A percentile compares a stretch with the other conserved stretches of the same genome.
Evolutionary conservation across 2,329 filamentous ascomycete genomes (phyloP).

Genomic region (Ophiostoma montium): DNA sequence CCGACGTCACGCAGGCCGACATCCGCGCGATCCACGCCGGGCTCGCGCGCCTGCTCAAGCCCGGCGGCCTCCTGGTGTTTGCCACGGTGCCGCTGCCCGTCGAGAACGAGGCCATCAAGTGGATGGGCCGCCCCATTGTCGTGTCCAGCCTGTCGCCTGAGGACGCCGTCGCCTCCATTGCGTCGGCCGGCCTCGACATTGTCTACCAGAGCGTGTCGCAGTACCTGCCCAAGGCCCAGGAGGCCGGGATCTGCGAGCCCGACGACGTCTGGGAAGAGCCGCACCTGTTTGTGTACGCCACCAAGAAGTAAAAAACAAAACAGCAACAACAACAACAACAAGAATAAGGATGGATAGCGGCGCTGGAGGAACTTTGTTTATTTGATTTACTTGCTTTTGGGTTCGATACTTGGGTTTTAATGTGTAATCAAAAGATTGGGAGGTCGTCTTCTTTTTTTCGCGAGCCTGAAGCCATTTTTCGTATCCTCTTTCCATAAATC

Average conservation of each 20-base stretch:
- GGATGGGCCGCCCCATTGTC: slow-evolving; percentile 17
- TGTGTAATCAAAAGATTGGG: too few species aligned
- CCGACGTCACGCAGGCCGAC: slow-evolving; percentile 16
- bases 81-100: slow-evolving; percentile 19
- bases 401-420: too few species aligned
- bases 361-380: too few species aligned
- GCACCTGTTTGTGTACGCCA: slow-evolving; percentile 18
- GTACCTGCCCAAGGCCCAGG: slow-evolving; percentile 14
- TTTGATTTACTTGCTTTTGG: too few species aligned
- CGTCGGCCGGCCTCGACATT: slow-evolving; percentile 14
- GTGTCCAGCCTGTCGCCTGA: slow-evolving; percentile 17
- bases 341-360: too few species aligned
- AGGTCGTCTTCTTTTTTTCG: too few species aligned
- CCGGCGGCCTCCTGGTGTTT: slow-evolving; percentile 26
- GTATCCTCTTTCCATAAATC: too few species aligned
- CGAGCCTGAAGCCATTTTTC: too few species aligned
- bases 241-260: slow-evolving; percentile 16
- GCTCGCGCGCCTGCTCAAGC: slow-evolving; percentile 20
- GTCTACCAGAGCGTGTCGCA: slow-evolving; percentile 8
- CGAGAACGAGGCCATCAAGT: slow-evolving; percentile 14
- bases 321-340: too few species aligned
- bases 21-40: slow-evolving; percentile 13
- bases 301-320: slow-evolving; percentile 9
- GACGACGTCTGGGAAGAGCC: slow-evolving; percentile 19
- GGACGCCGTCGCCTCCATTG: slow-evolving; percentile 12